Base-by-base conservation (phyloP, 768 basidiomycete genomes). In the Trametopsis cervina region DNA sequence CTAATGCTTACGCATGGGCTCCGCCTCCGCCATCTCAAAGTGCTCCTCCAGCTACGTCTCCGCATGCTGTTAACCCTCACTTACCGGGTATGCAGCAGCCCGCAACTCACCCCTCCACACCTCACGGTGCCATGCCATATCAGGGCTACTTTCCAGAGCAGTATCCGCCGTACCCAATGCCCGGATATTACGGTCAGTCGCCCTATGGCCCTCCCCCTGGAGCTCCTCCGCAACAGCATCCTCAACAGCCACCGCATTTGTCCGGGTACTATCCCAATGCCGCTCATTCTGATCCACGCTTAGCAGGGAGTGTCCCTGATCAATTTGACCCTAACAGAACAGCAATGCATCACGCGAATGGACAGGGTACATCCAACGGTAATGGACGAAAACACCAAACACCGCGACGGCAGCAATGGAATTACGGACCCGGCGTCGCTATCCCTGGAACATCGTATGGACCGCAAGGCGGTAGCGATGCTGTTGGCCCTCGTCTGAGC, bases 401-500 rank as follows among this genome's bases (percentile, higher is more conserved):
- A n/a, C n/a, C n/a, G 10, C 23, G 47, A 4, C 61, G 57, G 0
- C 51, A 73, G 41, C 65, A 73, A 18, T 87, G 85, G 83, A 86
- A 76, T 60, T 85, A 78, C 57, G 84, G 84, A 1, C 77, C 82
- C 56, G 82, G 82, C 11, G 62, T 77, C 27, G 69, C 77, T 15
- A 69, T 71, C 55, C 71, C 75, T 21, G 77, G 77, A 1, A 66
- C 57, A 25, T 65, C 51, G 45, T 63, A 64, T n/a, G 46, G 52
- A 20, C 18, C 18, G 11, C 33, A 41, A 25, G 57, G 62, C 23
- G 53, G 57, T 13, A 41, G 51, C 1, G 81, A 83, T 45, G 62
- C 73, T 2, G 71, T 84, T 35, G 86, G 85, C 4, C 86, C 86
- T 13, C 73, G 86, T 40, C 66, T 89, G 50, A 83, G 66, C 49